Evolutionary conservation across 495 filamentous ascomycete species (phyloP).

Genomic region (Podospora pseudopauciseta): DNA sequence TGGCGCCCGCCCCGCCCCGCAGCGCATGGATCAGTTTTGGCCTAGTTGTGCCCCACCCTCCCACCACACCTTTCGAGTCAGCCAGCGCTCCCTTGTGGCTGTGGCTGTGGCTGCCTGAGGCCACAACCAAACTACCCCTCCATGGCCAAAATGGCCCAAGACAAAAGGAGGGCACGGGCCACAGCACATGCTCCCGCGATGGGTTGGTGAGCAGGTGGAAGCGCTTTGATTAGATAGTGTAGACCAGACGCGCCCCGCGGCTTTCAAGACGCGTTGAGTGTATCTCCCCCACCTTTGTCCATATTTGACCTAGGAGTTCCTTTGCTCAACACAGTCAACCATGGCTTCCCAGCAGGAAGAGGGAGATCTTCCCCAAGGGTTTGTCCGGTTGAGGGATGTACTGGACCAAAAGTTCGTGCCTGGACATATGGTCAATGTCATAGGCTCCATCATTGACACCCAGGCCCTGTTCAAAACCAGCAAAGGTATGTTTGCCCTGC

Average conservation of each 20-base stretch:
- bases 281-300: no score
- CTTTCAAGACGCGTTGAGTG: background rate
- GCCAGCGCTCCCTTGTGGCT: background rate
- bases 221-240: background rate
- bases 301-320: background rate
- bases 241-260: background rate
- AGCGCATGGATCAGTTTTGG: background rate
- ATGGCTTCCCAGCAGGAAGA: background rate
- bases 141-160: background rate
- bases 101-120: background rate
- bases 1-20: background rate
- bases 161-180: background rate
- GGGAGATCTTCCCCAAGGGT: constrained; percentile 30
- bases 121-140: background rate
- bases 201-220: background rate
- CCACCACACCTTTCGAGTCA: background rate
- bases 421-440: constrained; percentile 41
- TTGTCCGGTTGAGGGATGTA: constrained; percentile 31
- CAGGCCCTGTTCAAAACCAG: constrained; percentile 39
- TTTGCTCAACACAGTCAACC: background rate
- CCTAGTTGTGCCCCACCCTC: background rate
- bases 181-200: constrained; percentile 2
- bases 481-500: constrained; percentile 32
- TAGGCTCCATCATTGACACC: constrained; percentile 50
- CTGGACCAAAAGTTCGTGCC: constrained; percentile 23